These are phyloP conservation scores for Colletotrichum sp. DNA, from an alignment of 2,329 filamentous ascomycete species.

Conservation along the genomic window DNA sequence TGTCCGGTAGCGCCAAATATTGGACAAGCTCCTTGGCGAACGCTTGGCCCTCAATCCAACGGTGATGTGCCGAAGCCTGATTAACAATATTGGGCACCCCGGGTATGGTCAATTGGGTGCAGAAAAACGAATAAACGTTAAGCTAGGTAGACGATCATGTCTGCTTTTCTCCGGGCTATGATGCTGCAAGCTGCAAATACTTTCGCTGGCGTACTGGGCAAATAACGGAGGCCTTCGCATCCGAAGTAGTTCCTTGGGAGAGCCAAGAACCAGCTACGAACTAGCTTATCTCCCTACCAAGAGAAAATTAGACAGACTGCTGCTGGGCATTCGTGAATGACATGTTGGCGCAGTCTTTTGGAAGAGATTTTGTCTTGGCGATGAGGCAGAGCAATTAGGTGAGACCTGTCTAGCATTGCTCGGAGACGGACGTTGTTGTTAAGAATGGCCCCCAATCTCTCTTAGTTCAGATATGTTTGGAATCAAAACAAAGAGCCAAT, in stretches of 20 bases:
- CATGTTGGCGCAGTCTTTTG: not conserved
- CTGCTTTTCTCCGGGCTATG: not conserved
- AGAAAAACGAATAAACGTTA: not conserved
- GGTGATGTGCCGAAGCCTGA: not conserved
- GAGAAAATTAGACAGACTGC: not conserved
- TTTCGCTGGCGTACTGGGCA: not conserved
- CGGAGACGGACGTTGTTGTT: not conserved
- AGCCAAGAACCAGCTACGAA: not conserved
- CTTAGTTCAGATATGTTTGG: not conserved
- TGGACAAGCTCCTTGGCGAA: constrained; percentile 1
- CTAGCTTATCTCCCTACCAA: not conserved
- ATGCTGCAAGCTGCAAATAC: not conserved
- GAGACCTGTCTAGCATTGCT: not conserved
- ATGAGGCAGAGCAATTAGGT: not conserved
- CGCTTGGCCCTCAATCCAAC: not conserved
- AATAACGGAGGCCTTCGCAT: not conserved
- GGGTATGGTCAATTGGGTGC: not conserved
- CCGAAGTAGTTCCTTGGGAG: not conserved
- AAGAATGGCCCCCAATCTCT: not conserved
- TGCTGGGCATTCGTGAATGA: not conserved
- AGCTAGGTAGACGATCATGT: not conserved
- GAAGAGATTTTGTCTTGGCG: not conserved
- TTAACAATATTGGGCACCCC: not conserved
- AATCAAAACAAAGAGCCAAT: not conserved
- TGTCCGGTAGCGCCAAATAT: not conserved